Percentiles rank a stretch among this genome's conserved stretches.
phyloP scores from a whole-genome alignment of 73 alveolate species.

The Blepharisma stoltei region DNA sequence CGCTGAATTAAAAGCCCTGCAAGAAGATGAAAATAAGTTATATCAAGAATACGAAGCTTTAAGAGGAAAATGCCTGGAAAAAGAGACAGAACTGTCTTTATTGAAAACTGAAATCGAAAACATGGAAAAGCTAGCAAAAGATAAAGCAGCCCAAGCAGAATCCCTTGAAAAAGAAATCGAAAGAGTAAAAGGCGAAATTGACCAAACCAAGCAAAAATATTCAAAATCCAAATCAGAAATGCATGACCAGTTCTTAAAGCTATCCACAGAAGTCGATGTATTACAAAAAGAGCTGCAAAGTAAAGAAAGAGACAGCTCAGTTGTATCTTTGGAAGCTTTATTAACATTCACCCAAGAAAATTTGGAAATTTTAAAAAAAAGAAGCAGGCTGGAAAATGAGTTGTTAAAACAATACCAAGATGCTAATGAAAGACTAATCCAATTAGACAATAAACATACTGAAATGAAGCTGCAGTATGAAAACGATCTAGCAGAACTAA shows the following conservation, averaged over 20 bases:
- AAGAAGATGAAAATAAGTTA: constrained; percentile 24
- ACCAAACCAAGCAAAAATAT: constrained; percentile 28
- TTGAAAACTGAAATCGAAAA: constrained; percentile 22
- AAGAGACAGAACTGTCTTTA: constrained; percentile 14
- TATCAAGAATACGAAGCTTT: constrained; percentile 18
- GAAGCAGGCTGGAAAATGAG: constrained; percentile 20
- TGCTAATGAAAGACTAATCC: constrained; percentile 11
- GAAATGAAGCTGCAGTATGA: constrained; percentile 27
- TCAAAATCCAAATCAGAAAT: constrained; percentile 28
- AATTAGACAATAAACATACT: constrained; percentile 7
- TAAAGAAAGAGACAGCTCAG: constrained; percentile 27
- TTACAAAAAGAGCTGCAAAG: constrained; percentile 25
- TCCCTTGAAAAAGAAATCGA: constrained; percentile 21
- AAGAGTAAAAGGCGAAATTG: constrained; percentile 22
- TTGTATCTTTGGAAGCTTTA: constrained; percentile 26
- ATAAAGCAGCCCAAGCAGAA: constrained; percentile 15
- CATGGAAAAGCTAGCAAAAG: constrained; percentile 24
- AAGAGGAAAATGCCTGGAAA: constrained; percentile 5
- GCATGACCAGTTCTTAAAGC: constrained; percentile 30
- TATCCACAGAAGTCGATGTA: constrained; percentile 24
- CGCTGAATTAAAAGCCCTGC: constrained; percentile 27
- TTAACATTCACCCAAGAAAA: constrained; percentile 21
- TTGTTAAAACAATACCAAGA: constrained; percentile 25
- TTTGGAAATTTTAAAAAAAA: constrained; percentile 8
- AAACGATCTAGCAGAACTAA: constrained; percentile 7